phyloP scores from a whole-genome alignment of 108 stramenopile species.

The Cyclotella sp. region DNA sequence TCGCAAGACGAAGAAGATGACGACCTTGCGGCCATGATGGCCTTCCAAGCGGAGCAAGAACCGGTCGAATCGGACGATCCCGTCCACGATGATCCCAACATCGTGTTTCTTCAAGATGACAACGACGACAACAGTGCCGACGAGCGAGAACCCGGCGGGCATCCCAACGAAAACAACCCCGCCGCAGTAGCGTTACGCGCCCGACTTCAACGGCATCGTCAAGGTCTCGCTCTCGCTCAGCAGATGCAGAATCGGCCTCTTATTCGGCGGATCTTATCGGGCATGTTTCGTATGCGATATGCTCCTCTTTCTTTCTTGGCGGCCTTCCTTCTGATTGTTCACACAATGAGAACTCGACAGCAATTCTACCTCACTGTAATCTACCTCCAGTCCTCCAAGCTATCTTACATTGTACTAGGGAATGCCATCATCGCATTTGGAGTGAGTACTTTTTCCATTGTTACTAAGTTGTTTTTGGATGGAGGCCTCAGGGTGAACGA shows the following conservation, averaged over 20 bases:
- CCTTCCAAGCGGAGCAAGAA: constrained; percentile 37
- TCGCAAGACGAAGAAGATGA: constrained; percentile 11
- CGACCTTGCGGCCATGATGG: constrained; percentile 38
- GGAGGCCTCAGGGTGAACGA: constrained; percentile 89
- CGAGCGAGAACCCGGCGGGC: background rate
- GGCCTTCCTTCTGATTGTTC: constrained; percentile 63
- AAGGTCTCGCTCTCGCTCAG: background rate
- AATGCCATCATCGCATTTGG: constrained; percentile 77
- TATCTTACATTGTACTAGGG: constrained; percentile 86
- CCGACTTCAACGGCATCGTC: constrained; percentile 1
- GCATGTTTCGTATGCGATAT: constrained; percentile 36
- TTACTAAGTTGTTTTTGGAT: constrained; percentile 70
- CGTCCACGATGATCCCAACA: constrained; percentile 21
- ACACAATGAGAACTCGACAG: constrained; percentile 81
- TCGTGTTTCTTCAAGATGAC: constrained; percentile 14
- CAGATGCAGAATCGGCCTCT: background rate
- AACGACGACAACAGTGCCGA: constrained; percentile 1
- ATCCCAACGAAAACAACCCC: constrained; percentile 10
- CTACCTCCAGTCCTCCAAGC: constrained; percentile 89
- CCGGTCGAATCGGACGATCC: background rate
- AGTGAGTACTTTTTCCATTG: constrained; percentile 62
- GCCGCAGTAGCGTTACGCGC: constrained; percentile 3
- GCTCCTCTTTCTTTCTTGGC: constrained; percentile 55
- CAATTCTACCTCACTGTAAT: constrained; percentile 96
- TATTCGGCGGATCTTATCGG: constrained; percentile 9